Evolutionary conservation across 176 grass and related monocot species (phyloP).

Genomic region (Avena eriantha): DNA sequence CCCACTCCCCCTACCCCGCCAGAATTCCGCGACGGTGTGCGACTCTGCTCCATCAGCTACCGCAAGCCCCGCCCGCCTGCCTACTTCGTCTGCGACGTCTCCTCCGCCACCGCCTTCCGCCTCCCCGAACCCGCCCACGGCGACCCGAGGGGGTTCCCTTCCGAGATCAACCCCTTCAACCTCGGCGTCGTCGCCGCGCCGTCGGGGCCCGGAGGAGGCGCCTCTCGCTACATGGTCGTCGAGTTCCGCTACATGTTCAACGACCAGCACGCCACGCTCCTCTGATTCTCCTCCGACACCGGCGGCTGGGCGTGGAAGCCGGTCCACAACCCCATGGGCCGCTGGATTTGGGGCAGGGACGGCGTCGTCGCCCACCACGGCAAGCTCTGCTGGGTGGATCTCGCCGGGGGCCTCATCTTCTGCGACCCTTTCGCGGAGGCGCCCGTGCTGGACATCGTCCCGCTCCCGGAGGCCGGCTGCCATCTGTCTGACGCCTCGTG

Average conservation of each 20-base stretch:
- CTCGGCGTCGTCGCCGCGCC: slow-evolving; percentile 6
- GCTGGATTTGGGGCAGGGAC: slow-evolving; percentile 23
- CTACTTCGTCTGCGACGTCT: slow-evolving; percentile 11
- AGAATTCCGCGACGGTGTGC: neutral
- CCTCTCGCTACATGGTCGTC: slow-evolving; percentile 1
- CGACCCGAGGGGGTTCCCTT: neutral
- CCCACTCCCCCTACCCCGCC: neutral
- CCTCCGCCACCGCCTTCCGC: neutral
- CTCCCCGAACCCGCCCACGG: neutral
- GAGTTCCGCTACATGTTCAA: slow-evolving; percentile 30
- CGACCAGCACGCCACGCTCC: neutral
- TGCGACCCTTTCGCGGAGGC: slow-evolving; percentile 16
- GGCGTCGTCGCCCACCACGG: neutral
- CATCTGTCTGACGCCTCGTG: neutral
- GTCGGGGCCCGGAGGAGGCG: neutral
- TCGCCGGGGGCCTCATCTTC: slow-evolving; percentile 20
- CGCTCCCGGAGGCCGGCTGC: neutral
- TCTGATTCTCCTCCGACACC: slow-evolving; percentile 27
- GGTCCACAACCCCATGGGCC: neutral
- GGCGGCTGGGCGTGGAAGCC: slow-evolving; percentile 6
- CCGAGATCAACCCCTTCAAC: neutral
- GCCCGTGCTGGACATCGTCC: neutral
- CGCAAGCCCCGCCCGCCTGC: neutral
- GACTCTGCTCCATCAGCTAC: fast-evolving
- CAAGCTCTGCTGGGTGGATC: slow-evolving; percentile 22